phyloP scores from a whole-genome alignment of 345 rosid species.

The Rhizophora mangle region DNA sequence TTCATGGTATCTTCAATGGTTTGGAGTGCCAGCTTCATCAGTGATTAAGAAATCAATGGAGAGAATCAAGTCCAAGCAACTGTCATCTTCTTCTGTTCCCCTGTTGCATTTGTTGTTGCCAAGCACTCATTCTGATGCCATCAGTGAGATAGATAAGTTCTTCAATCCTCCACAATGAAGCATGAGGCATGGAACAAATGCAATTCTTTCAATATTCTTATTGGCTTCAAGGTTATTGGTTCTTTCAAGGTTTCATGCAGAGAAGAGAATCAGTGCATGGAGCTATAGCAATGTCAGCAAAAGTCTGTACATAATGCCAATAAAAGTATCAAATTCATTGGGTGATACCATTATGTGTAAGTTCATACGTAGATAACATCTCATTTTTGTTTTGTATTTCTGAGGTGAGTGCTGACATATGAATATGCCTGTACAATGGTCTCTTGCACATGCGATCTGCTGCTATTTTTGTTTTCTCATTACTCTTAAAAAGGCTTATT shows the following conservation, averaged over 20 bases:
- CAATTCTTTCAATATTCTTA: background rate
- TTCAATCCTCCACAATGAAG: conserved; percentile 25
- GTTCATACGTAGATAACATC: too few relatives aligned
- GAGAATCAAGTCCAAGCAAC: conserved; percentile 47
- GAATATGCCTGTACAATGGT: too few relatives aligned
- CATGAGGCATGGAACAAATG: conserved; percentile 4
- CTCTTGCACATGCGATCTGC: too few relatives aligned
- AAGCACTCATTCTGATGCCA: conserved; percentile 47
- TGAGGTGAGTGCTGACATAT: background rate
- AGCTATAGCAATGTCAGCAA: too few relatives aligned
- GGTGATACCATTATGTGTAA: too few relatives aligned
- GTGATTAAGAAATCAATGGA: conserved; percentile 40
- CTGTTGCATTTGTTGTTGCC: conserved; percentile 71
- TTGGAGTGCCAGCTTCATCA: conserved; percentile 58
- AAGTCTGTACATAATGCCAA: too few relatives aligned
- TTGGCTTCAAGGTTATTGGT: background rate
- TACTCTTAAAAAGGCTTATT: too few relatives aligned
- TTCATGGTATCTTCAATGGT: conserved; percentile 88
- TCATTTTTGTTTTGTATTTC: background rate
- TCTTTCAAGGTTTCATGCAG: background rate
- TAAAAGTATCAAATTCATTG: too few relatives aligned
- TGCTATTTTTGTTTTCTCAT: too few relatives aligned
- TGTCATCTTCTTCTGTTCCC: conserved; percentile 43
- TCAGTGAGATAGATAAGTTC: conserved; percentile 49
- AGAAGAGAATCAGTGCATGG: background rate